A percentile compares a stretch with the other conserved stretches of the same genome.
Evolutionary conservation across 2,329 filamentous ascomycete genomes (phyloP).

Genomic region (Sarocladium oryzae): DNA sequence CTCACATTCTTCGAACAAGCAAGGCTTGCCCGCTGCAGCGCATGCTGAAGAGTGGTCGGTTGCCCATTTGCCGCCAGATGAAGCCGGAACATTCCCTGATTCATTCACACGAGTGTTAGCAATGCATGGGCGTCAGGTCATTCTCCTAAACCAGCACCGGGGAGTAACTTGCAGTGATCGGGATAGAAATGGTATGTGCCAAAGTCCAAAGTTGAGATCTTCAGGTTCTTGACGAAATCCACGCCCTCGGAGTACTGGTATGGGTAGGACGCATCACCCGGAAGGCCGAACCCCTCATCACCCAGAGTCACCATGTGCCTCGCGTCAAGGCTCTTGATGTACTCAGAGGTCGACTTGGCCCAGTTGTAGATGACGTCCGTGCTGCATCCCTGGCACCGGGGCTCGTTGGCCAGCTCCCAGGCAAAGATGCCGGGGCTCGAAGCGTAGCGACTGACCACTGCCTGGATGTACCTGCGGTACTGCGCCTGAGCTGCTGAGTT

Average conservation of each 20-base stretch:
- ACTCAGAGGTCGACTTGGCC: constrained; percentile 49
- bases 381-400: constrained; percentile 54
- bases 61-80: constrained; percentile 10
- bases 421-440: constrained; percentile 40
- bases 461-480: constrained; percentile 42
- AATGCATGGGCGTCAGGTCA: no score
- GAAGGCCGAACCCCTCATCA: constrained; percentile 44
- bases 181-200: constrained; percentile 26
- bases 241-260: constrained; percentile 37
- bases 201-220: constrained; percentile 45
- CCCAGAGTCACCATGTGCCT: constrained; percentile 57
- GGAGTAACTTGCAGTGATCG: constrained; percentile 22
- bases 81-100: neutral
- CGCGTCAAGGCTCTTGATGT: constrained; percentile 55
- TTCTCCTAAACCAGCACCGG: no score
- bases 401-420: constrained; percentile 49
- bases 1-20: constrained; percentile 28
- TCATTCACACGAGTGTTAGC: neutral
- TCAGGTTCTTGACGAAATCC: constrained; percentile 12
- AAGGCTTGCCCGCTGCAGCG: constrained; percentile 21
- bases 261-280: constrained; percentile 45
- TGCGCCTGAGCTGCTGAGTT: constrained; percentile 39
- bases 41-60: constrained; percentile 22
- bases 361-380: constrained; percentile 52
- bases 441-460: constrained; percentile 39